Evolutionary conservation across 305 asterid species (phyloP), one percentile per base, ranked within the genome.

Genomic region (Ilex paraguariensis): DNA sequence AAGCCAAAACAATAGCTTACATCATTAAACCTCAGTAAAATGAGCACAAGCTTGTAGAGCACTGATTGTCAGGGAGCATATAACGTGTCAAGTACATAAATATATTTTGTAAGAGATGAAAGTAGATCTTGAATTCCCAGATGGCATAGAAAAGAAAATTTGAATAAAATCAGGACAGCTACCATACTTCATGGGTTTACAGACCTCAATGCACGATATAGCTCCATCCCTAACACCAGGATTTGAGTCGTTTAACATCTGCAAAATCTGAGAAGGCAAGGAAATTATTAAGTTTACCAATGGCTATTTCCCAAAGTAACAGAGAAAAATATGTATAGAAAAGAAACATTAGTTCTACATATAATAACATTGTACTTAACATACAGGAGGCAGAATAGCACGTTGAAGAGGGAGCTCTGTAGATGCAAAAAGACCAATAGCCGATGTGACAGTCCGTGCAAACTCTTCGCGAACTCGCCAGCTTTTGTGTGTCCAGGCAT

Each of bases 361-460:
- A 36, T 36, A 5, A 36, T 36, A 36, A 4, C 9, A 36, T 36
- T 36, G 9, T 36, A 5, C 6, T 58, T 62, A 54, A 73, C 96
- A 71, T 93, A 93, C 99, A 56, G 92, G 87, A 56, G 99, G 97
- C 75, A 93, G 95, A 84, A 93, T 90, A 68, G 93, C 92, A 31
- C 97, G 95, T 70, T 90, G 99, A 75, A 93, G 99, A 66, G 99
- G 99, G 51, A 94, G 84, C 79, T 94, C 97, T 0, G 97, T 94
- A 55, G 99, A 70, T 54, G 87, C 95, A 75, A 90, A 94, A 67
- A 94, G 89, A 66, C 93, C 81, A 77, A 86, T 88, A 28, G 97
- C 95, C 21, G 95, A 72, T 59, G 95, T 83, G 67, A 94, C 99
- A 40, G 99, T 94, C 8, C 96, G 89, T 64, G 97, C 93, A 75